Base-by-base conservation (phyloP, 2,329 filamentous ascomycete species). In the Huntiella decipiens region DNA sequence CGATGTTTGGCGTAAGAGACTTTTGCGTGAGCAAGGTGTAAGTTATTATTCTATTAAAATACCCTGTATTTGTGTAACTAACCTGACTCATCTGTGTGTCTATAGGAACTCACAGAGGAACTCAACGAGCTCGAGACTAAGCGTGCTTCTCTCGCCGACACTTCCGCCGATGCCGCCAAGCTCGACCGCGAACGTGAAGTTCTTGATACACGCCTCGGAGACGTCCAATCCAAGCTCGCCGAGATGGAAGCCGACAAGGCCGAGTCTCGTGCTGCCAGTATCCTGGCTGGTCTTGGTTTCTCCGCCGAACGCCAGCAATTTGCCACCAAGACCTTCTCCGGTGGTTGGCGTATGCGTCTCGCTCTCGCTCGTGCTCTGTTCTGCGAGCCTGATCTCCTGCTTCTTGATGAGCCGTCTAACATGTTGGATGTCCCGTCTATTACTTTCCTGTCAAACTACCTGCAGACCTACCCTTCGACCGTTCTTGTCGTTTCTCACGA, bases 371-470 rank as follows among this genome's bases (percentile, higher is more conserved):
- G 91, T 71, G 91, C 91, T 11, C 74, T 98, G 33, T 98, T 98
- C 69, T 98, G 91, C 66, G 91, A 98, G 61, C 91, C 91, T 38
- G 91, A 98, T 64, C 69, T 98, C 44, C 66, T 98, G 50, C 73
- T 98, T 60, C 85, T 98, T 55, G 91, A 98, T 68, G 91, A 98
- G 77, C 91, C 91, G 66, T 96, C 88, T 47, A 96, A 96, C 77
- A 96, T 96, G 88, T 86, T 98, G 84, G 91, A 96, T 65, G 91
- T 98, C 48, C 91, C 91, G n/a, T 96, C 91, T 17, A 96, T 98
- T 58, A 92, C 91, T 47, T 98, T 96, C 74, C 73, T 98, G 60
- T 82, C 88, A 41, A 88, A 87, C 57, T 98, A 98, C 59, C 79
- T 98, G 6, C 87, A 95, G 61, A 70, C 69, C 42, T 98, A 98